A percentile compares a stretch with the other conserved stretches of the same genome.
These are phyloP conservation scores for Xylaria sp. DNA, from an alignment of 2,329 filamentous ascomycete species.

Conservation along the genomic window DNA sequence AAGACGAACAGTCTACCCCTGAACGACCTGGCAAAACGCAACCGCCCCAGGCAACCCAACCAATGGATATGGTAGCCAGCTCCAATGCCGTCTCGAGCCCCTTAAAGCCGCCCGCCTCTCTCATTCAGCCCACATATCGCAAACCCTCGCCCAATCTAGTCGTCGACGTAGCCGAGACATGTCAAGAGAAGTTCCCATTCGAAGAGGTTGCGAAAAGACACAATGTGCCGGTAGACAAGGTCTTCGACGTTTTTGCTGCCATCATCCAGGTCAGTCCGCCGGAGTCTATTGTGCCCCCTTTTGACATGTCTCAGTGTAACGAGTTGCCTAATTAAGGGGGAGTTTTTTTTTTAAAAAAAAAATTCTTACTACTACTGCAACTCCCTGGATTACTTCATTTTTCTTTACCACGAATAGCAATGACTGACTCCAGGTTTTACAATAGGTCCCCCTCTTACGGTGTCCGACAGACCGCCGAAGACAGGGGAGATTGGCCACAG, in stretches of 20 bases:
- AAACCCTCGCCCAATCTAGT: slow-evolving; percentile 54
- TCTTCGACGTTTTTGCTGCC: slow-evolving; percentile 59
- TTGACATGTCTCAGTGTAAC: not conserved
- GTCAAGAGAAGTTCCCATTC: slow-evolving; percentile 58
- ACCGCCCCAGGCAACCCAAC: slow-evolving; percentile 1
- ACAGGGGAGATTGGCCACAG: slow-evolving; percentile 54
- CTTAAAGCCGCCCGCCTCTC: slow-evolving; percentile 42
- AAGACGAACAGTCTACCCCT: slow-evolving; percentile 2
- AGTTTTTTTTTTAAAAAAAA: no score
- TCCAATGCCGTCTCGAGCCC: slow-evolving; percentile 26
- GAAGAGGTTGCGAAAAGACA: slow-evolving; percentile 58
- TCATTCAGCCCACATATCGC: slow-evolving; percentile 47
- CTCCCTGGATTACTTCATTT: no score
- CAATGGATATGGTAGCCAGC: not conserved
- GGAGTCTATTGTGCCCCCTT: not conserved
- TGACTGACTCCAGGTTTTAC: not conserved
- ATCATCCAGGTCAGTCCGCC: slow-evolving; percentile 52
- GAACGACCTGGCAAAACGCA: not conserved
- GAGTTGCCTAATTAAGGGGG: not conserved
- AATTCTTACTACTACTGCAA: not conserved
- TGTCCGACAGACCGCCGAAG: slow-evolving; percentile 57
- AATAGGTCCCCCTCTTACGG: slow-evolving; percentile 55
- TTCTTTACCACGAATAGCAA: not conserved
- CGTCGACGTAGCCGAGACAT: slow-evolving; percentile 61
- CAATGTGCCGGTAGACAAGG: slow-evolving; percentile 54